A percentile compares a stretch with the other conserved stretches of the same genome.
These are phyloP conservation scores for Penicillium sp. DNA, from an alignment of 2,329 filamentous ascomycete species.

Conservation along the genomic window DNA sequence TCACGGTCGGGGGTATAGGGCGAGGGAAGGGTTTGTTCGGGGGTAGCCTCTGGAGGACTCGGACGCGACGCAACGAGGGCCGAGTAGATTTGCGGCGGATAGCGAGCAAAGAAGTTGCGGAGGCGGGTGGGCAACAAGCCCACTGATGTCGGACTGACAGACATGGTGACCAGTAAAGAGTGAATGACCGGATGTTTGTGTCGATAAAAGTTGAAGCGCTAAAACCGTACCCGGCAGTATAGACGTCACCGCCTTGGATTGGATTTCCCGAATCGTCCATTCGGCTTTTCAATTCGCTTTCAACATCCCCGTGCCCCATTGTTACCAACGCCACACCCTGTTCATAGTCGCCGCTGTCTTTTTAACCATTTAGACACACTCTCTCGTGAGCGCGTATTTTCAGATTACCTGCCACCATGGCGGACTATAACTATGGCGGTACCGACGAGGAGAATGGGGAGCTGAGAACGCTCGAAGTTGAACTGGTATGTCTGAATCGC, in stretches of 20 bases:
- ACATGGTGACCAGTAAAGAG: conserved; percentile 23
- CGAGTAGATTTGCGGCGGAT: conserved; percentile 65
- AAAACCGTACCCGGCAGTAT: neutral
- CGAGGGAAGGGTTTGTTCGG: conserved; percentile 30
- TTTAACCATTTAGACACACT: neutral
- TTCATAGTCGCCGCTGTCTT: conserved; percentile 4
- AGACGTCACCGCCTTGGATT: conserved; percentile 7
- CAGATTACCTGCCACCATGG: conserved; percentile 50
- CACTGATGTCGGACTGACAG: conserved; percentile 17
- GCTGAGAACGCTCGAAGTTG: conserved; percentile 72
- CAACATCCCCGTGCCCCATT: conserved; percentile 14
- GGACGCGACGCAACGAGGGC: conserved; percentile 32
- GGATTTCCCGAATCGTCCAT: conserved; percentile 7
- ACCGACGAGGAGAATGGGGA: conserved; percentile 79
- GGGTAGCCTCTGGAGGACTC: conserved; percentile 18
- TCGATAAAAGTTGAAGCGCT: conserved; percentile 12
- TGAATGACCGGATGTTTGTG: conserved; percentile 1
- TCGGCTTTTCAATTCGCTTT: conserved; percentile 12
- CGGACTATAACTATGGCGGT: conserved; percentile 70
- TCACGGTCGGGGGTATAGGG: conserved; percentile 43
- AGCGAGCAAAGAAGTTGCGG: conserved; percentile 82
- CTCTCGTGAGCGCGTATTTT: neutral
- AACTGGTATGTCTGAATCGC: conserved; percentile 62
- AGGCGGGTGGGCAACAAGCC: conserved; percentile 68
- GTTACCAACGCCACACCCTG: conserved; percentile 10